These are phyloP conservation scores for Xanthoconium stramineum DNA, from an alignment of 768 basidiomycete genomes.

Conservation along the genomic window DNA sequence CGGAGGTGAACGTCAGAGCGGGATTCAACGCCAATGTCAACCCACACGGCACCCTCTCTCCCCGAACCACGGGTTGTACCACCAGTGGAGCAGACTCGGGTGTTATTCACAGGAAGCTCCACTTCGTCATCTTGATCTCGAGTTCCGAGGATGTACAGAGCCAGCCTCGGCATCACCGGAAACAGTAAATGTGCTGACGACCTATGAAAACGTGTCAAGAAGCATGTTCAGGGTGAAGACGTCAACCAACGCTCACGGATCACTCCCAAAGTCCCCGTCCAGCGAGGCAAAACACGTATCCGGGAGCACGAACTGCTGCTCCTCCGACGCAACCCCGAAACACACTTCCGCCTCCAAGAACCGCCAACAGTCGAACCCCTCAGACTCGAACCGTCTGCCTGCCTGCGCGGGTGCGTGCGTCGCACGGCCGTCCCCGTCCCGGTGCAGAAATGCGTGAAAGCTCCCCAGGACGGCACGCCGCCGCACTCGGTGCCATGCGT, in stretches of 20 bases:
- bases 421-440: constrained; percentile 7
- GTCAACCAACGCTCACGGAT: constrained; percentile 22
- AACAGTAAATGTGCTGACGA: constrained; percentile 52
- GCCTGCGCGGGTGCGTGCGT: not conserved
- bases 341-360: constrained; percentile 49
- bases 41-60: constrained; percentile 28
- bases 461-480: constrained; percentile 25
- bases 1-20: constrained; percentile 57
- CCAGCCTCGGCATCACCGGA: constrained; percentile 51
- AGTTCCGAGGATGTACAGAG: constrained; percentile 50
- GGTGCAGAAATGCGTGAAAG: constrained; percentile 29
- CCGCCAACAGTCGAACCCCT: constrained; percentile 43
- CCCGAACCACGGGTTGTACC: too few relatives aligned
- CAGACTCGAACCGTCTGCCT: constrained; percentile 4
- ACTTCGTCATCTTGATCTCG: constrained; percentile 17
- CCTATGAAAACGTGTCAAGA: constrained; percentile 24
- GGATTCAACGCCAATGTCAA: constrained; percentile 50
- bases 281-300: constrained; percentile 53
- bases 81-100: not conserved
- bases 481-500: constrained; percentile 29
- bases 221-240: not conserved
- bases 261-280: constrained; percentile 42
- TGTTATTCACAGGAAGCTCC: constrained; percentile 7
- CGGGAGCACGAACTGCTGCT: constrained; percentile 54
- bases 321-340: constrained; percentile 50